Conservation (phyloP, 331 rosid species). For the Cydonia oblonga region DNA sequence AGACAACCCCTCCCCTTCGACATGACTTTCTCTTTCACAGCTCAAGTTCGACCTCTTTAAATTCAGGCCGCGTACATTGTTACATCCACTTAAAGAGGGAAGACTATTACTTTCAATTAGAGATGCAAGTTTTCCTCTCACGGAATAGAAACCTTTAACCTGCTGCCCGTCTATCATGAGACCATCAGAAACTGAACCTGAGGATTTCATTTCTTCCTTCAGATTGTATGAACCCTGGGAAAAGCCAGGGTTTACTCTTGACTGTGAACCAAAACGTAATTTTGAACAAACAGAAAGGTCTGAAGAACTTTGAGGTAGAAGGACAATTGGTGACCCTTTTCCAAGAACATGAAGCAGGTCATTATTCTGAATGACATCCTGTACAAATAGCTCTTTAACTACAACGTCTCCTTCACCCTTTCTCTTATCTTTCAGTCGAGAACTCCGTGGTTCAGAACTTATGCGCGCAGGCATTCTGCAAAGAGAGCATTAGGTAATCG, state of each 20-base stretch:
- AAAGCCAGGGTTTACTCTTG: slow-evolving; percentile 31
- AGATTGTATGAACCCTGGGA: slow-evolving; percentile 34
- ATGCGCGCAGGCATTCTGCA: slow-evolving; percentile 47
- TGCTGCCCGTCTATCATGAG: slow-evolving; percentile 31
- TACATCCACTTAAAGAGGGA: slow-evolving; percentile 30
- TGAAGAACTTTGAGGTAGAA: slow-evolving; percentile 71
- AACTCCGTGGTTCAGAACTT: slow-evolving; percentile 68
- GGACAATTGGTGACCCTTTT: slow-evolving; percentile 55
- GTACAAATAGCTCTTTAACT: slow-evolving; percentile 71
- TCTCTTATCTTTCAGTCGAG: slow-evolving; percentile 79
- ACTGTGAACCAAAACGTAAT: slow-evolving; percentile 59
- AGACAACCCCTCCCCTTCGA: slow-evolving; percentile 47
- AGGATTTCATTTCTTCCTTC: slow-evolving; percentile 34
- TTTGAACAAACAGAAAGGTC: slow-evolving; percentile 70
- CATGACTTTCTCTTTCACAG: slow-evolving; percentile 26
- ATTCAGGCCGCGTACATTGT: slow-evolving; percentile 26
- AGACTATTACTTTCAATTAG: slow-evolving; percentile 33
- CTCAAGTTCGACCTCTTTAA: slow-evolving; percentile 27
- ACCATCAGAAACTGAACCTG: slow-evolving; percentile 47
- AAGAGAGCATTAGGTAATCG: slow-evolving; percentile 23
- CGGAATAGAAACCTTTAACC: slow-evolving; percentile 37
- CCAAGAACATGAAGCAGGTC: slow-evolving; percentile 65
- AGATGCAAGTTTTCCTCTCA: slow-evolving; percentile 39
- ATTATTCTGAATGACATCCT: slow-evolving; percentile 51
- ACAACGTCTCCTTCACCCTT: slow-evolving; percentile 83